Conservation (phyloP, 2,329 filamentous ascomycete species). For the Thielaviopsis ethacetica region DNA sequence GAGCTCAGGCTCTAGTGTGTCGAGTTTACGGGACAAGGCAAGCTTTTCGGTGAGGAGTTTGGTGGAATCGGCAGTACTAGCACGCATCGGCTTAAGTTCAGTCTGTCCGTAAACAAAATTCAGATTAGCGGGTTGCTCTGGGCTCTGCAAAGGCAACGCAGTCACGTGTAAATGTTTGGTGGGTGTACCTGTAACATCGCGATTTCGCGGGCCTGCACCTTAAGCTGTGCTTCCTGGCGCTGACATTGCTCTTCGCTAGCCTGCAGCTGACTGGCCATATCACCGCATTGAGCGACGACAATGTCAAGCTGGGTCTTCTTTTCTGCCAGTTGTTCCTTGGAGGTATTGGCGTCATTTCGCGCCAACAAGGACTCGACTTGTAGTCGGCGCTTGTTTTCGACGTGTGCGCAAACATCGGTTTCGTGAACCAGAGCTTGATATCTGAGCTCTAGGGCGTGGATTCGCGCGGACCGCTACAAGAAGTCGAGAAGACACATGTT, state of each 20-base stretch:
- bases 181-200: slow-evolving; percentile 28
- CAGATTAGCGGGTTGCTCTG: neutral
- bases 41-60: slow-evolving; percentile 48
- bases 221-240: slow-evolving; percentile 30
- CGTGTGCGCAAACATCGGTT: slow-evolving; percentile 51
- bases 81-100: slow-evolving; percentile 54
- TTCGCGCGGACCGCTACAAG: slow-evolving; percentile 10
- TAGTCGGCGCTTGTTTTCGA: slow-evolving; percentile 57
- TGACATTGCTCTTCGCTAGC: slow-evolving; percentile 25
- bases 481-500: neutral
- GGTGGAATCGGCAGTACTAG: slow-evolving; percentile 50
- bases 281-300: slow-evolving; percentile 25
- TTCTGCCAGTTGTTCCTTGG: slow-evolving; percentile 46
- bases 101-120: slow-evolving; percentile 30
- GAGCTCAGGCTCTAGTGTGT: slow-evolving; percentile 36
- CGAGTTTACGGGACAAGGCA: slow-evolving; percentile 33
- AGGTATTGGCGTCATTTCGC: slow-evolving; percentile 54
- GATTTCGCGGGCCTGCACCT: slow-evolving; percentile 32
- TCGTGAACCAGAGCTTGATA: slow-evolving; percentile 56
- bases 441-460: slow-evolving; percentile 24
- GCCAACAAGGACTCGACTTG: slow-evolving; percentile 54
- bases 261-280: slow-evolving; percentile 26
- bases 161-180: neutral
- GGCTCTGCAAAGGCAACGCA: neutral
- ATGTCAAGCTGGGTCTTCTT: slow-evolving; percentile 42